phyloP scores from a whole-genome alignment of 1,139 yeast species.

The Hyphopichia wangnamkhiaoensis region DNA sequence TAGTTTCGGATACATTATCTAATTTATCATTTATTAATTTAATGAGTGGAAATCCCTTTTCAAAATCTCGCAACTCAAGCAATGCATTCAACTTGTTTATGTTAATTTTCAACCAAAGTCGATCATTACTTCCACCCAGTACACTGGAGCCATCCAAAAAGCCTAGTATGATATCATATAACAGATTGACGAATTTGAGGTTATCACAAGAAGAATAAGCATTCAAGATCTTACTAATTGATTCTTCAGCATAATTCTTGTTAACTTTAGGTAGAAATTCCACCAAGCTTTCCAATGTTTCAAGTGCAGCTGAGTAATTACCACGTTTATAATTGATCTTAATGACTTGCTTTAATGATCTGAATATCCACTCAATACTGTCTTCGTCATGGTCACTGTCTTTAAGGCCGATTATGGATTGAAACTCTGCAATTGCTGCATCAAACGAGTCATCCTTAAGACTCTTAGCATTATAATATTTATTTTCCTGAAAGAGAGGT shows the following conservation, averaged over 20 bases:
- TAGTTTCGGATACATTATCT: conserved; percentile 40
- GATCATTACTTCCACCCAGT: conserved; percentile 36
- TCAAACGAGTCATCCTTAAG: conserved; percentile 59
- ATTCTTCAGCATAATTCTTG: conserved; percentile 59
- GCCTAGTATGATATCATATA: conserved; percentile 32
- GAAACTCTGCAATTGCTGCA: conserved; percentile 48
- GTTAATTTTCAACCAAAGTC: conserved; percentile 58
- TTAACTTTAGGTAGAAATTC: conserved; percentile 29
- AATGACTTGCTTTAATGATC: conserved; percentile 64
- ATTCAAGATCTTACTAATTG: conserved; percentile 56
- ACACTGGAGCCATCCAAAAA: conserved; percentile 17
- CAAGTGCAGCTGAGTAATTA: conserved; percentile 35
- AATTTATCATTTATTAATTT: conserved; percentile 40
- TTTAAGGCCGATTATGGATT: conserved; percentile 27
- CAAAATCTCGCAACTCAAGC: conserved; percentile 39
- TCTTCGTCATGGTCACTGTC: conserved; percentile 17
- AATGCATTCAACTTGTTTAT: conserved; percentile 52
- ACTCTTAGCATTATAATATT: conserved; percentile 64
- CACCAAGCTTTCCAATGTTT: conserved; percentile 24
- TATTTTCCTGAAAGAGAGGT: conserved; percentile 43
- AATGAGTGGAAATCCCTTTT: conserved; percentile 43
- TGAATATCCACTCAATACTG: conserved; percentile 49
- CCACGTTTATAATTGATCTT: conserved; percentile 49
- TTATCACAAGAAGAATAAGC: conserved; percentile 39
- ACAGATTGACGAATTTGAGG: conserved; percentile 22